Evolutionary conservation across 106 monocot genomes (phyloP).

Genomic region (Dendrobium catenatum): DNA sequence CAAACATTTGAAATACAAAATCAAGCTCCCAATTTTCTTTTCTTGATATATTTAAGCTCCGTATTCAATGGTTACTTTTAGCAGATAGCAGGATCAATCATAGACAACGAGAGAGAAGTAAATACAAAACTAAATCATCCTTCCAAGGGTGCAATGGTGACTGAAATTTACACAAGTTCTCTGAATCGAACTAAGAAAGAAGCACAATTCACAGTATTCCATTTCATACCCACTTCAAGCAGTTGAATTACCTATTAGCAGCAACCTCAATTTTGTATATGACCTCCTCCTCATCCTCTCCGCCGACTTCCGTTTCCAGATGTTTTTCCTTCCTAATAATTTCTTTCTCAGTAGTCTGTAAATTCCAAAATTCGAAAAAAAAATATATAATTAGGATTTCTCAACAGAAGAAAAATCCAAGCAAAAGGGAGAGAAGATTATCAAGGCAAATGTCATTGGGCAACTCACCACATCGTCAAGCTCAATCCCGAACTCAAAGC

Average conservation of each 20-base stretch:
- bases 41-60: background rate
- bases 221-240: background rate
- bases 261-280: conserved; percentile 96
- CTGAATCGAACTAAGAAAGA: background rate
- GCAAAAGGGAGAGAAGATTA: background rate
- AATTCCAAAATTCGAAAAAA: background rate
- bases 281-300: conserved; percentile 60
- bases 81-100: background rate
- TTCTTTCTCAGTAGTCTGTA: conserved; percentile 84
- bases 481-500: conserved; percentile 94
- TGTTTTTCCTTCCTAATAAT: conserved; percentile 93
- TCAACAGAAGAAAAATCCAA: conserved; percentile 1
- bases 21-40: background rate
- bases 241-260: conserved; percentile 61
- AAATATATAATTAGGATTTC: background rate
- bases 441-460: background rate
- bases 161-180: background rate
- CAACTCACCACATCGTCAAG: conserved; percentile 82
- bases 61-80: background rate
- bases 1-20: background rate
- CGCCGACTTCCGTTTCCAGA: conserved; percentile 34
- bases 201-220: background rate
- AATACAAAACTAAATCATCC: background rate
- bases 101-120: background rate
- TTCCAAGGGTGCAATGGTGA: background rate